These are phyloP conservation scores for Centella asiatica DNA, from an alignment of 129 eudicot genomes.

Conservation along the genomic window DNA sequence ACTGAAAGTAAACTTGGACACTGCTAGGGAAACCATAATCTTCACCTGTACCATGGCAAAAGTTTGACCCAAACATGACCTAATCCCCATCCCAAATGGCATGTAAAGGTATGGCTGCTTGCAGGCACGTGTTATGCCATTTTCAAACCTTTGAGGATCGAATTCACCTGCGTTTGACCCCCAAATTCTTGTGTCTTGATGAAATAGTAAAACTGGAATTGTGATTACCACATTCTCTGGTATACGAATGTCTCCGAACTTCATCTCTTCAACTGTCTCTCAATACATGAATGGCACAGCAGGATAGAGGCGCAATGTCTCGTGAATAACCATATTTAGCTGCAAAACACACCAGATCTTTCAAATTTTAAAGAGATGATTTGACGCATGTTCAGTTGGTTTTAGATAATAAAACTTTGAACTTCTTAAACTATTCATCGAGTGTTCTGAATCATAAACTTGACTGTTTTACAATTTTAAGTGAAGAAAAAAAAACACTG, in stretches of 20 bases:
- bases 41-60: neutral
- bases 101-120: neutral
- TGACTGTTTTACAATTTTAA: no score
- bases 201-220: neutral
- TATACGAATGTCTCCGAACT: neutral
- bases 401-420: no score
- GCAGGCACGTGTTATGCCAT: neutral
- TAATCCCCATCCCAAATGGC: neutral
- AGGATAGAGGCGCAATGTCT: neutral
- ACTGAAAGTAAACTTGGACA: neutral
- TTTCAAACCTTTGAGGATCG: neutral
- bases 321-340: neutral
- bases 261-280: neutral
- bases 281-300: neutral
- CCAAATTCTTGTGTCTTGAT: neutral
- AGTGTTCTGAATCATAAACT: no score
- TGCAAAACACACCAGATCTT: neutral
- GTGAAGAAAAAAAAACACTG: neutral
- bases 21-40: neutral
- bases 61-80: neutral
- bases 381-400: neutral
- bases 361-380: no score
- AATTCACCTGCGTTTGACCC: neutral
- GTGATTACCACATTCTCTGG: neutral
- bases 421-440: no score